phyloP scores from a whole-genome alignment of 2,329 filamentous ascomycete genomes.

The Lecanicillium sp. region DNA sequence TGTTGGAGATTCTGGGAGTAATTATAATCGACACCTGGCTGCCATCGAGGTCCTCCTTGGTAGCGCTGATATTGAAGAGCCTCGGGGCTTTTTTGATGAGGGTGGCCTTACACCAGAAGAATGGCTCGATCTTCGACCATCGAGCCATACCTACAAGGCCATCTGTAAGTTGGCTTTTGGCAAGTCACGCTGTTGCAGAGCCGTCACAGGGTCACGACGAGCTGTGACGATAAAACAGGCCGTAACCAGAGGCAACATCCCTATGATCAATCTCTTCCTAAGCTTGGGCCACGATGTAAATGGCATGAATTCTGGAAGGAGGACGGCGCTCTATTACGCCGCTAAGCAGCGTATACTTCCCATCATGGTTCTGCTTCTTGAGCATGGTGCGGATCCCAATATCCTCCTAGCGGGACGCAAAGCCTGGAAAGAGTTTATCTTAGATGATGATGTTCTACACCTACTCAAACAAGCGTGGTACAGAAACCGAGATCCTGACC shows the following conservation, averaged over 20 bases:
- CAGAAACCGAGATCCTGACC: not conserved
- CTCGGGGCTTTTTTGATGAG: conserved; percentile 12
- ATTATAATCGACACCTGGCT: conserved; percentile 13
- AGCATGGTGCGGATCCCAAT: conserved; percentile 17
- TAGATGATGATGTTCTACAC: not conserved
- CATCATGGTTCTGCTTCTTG: conserved; percentile 17
- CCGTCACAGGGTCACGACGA: conserved; percentile 16
- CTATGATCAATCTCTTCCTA: conserved; percentile 15
- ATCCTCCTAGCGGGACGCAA: conserved; percentile 16
- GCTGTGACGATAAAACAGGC: conserved; percentile 12
- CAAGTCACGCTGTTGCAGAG: conserved; percentile 20
- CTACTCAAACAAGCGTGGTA: not conserved
- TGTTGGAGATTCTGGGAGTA: conserved; percentile 1
- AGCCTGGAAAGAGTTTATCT: conserved; percentile 18
- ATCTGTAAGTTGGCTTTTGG: conserved; percentile 17
- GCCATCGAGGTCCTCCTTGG: conserved; percentile 13
- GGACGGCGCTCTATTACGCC: conserved; percentile 19
- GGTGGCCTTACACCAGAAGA: conserved; percentile 17
- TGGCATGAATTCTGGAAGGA: conserved; percentile 15
- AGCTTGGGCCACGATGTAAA: conserved; percentile 16
- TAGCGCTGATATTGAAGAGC: conserved; percentile 9
- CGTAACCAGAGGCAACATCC: conserved; percentile 10
- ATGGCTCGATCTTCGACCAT: conserved; percentile 14
- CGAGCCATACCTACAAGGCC: conserved; percentile 12
- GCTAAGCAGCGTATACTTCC: conserved; percentile 14